Base-by-base conservation (phyloP, 164 flowering plant genomes). In the Euptelea pleiosperma region DNA sequence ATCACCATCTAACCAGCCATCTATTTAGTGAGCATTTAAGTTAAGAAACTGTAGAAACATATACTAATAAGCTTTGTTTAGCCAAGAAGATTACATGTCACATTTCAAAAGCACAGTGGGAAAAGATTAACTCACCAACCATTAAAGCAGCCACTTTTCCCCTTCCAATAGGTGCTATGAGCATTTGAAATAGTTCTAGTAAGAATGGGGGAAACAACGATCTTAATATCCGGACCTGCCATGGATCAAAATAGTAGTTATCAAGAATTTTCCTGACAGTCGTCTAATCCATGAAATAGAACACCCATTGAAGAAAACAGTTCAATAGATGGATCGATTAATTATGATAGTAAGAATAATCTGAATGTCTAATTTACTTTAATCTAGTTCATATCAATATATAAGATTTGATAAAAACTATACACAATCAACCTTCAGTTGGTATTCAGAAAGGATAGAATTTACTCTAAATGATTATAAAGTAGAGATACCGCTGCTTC, bases 141-240 rank as follows among this genome's bases (percentile, higher is more conserved):
- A 89, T 87, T 46, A 78, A 45, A 1, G 98, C 83, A 52, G 98
- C 94, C 24, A 89, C 54, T 73, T 79, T 77, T 19, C 98, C 97
- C 3, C 82, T 77, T 57, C 67, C 85, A 19, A 89, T 41, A 14
- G 98, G 98, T 11, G 91, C 74, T 46, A 93, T 55, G 6, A 89
- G 87, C 76, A 71, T 61, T 62, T 76, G 69, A 62, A 79, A 93
- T 33, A 89, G 91, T 42, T 83, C 79, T 46, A 84, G 53, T 40
- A 93, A 51, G 24, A 73, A 66, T 4, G 87, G 79, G n/a, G 97
- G 98, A 67, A 93, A 89, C 34, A 93, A 50, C 14, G 98, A 79
- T 68, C 63, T 69, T 46, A 93, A 52, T 65, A 93, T 75, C 51
- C 96, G 67, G 0, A 93, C 88, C 98, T 87, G 79, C 43, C 31